Evolutionary conservation across 495 filamentous ascomycete species (phyloP).

Genomic region (Neurospora cerealis): DNA sequence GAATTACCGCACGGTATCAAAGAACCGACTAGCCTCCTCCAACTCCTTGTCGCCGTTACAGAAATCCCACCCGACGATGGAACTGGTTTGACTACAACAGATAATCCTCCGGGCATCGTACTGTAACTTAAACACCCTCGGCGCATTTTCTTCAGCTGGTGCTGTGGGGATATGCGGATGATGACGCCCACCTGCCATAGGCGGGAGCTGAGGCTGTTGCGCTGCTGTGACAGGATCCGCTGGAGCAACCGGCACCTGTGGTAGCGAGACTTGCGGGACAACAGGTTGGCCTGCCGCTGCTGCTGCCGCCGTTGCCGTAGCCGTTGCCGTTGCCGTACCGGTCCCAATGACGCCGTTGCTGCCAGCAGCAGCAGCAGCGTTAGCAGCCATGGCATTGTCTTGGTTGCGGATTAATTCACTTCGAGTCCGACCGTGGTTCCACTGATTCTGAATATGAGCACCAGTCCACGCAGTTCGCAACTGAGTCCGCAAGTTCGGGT

Average conservation of each 20-base stretch:
- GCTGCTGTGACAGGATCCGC: not conserved
- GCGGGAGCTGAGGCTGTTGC: not conserved
- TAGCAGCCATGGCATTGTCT: conserved; percentile 1
- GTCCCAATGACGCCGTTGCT: not conserved
- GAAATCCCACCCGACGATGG: conserved; percentile 97
- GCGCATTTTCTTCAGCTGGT: conserved; percentile 33
- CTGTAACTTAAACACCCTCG: conserved; percentile 93
- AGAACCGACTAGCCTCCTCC: conserved; percentile 72
- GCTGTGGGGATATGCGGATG: conserved; percentile 9
- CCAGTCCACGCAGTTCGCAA: conserved; percentile 32
- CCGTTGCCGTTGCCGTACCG: not conserved
- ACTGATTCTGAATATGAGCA: conserved; percentile 32
- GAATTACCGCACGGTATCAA: conserved; percentile 42
- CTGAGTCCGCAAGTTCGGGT: conserved; percentile 28
- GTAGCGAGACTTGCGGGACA: not conserved
- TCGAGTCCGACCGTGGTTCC: conserved; percentile 25
- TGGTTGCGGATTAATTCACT: conserved; percentile 17
- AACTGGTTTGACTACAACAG: conserved; percentile 80
- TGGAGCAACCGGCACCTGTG: not conserved
- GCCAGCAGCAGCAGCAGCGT: not conserved
- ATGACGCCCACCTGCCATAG: conserved; percentile 3
- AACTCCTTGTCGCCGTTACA: conserved; percentile 80
- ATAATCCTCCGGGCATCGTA: conserved; percentile 92
- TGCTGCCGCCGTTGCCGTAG: not conserved
- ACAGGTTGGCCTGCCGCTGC: not conserved